These are phyloP conservation scores for Aspergillus mulundensis DNA, from an alignment of 495 filamentous ascomycete species.

Conservation along the genomic window DNA sequence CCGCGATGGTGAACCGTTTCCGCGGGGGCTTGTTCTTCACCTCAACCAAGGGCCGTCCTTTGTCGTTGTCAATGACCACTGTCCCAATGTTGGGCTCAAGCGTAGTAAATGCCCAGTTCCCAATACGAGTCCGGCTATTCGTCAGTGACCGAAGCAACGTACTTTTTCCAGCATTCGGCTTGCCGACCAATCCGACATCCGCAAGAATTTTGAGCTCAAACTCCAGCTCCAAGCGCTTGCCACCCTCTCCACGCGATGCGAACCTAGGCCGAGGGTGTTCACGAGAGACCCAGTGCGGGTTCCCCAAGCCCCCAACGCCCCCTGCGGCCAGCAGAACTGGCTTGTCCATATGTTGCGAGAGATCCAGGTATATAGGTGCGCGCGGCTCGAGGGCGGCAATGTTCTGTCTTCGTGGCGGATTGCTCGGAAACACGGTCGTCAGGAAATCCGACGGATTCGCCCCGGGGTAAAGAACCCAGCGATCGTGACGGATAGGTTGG, in stretches of 20 bases:
- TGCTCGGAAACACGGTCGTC: slow-evolving; percentile 54
- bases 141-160: slow-evolving; percentile 84
- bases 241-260: slow-evolving; percentile 79
- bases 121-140: slow-evolving; percentile 80
- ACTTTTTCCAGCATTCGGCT: slow-evolving; percentile 95
- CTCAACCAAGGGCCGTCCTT: slow-evolving; percentile 58
- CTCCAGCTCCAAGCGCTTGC: slow-evolving; percentile 72
- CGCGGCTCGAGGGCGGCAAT: slow-evolving; percentile 60
- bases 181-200: slow-evolving; percentile 88
- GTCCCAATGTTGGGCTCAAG: slow-evolving; percentile 92
- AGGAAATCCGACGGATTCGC: slow-evolving; percentile 63
- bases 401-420: slow-evolving; percentile 53
- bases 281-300: slow-evolving; percentile 82
- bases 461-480: slow-evolving; percentile 83
- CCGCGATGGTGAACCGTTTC: slow-evolving; percentile 85
- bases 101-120: slow-evolving; percentile 96
- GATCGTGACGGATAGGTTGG: slow-evolving; percentile 47
- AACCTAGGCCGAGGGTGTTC: slow-evolving; percentile 70
- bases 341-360: slow-evolving; percentile 71
- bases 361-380: slow-evolving; percentile 73
- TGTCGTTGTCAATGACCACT: slow-evolving; percentile 80
- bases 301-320: slow-evolving; percentile 83
- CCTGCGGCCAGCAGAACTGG: slow-evolving; percentile 90
- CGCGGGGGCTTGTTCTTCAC: slow-evolving; percentile 40
- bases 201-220: slow-evolving; percentile 93